These are phyloP conservation scores for Tetracladium marchalianum DNA, from an alignment of 495 filamentous ascomycete genomes.

Conservation along the genomic window DNA sequence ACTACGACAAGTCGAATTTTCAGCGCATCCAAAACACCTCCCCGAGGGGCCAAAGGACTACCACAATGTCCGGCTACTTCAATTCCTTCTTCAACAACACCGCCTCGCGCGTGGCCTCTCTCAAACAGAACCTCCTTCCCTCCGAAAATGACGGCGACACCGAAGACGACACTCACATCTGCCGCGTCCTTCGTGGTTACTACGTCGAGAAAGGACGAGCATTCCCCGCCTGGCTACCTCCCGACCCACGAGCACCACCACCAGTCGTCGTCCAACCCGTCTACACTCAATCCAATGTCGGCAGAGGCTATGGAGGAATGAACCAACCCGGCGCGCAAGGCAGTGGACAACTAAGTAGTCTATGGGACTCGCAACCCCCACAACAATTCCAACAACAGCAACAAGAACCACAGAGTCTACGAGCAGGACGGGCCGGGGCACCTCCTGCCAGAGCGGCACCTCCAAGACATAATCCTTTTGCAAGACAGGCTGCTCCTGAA, in stretches of 20 bases:
- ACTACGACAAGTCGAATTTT: not conserved
- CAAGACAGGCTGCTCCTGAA: slow-evolving; percentile 20
- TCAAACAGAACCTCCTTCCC: slow-evolving; percentile 67
- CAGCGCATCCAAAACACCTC: not conserved
- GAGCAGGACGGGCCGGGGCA: slow-evolving; percentile 35
- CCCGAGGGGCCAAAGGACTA: not conserved
- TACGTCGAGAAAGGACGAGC: slow-evolving; percentile 81
- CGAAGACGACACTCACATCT: slow-evolving; percentile 90
- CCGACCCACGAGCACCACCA: slow-evolving; percentile 64
- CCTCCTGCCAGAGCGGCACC: slow-evolving; percentile 18
- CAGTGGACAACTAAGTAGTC: slow-evolving; percentile 51
- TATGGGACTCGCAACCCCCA: slow-evolving; percentile 63
- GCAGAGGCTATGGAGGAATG: slow-evolving; percentile 39
- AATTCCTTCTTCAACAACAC: slow-evolving; percentile 68
- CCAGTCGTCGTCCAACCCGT: slow-evolving; percentile 39
- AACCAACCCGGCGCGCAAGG: slow-evolving; percentile 21
- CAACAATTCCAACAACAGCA: slow-evolving; percentile 29
- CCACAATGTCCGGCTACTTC: slow-evolving; percentile 70
- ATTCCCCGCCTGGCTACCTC: slow-evolving; percentile 82
- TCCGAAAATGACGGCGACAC: slow-evolving; percentile 83
- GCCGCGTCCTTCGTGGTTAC: slow-evolving; percentile 88
- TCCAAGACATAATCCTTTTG: slow-evolving; percentile 17
- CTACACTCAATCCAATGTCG: slow-evolving; percentile 38
- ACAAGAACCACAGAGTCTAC: slow-evolving; percentile 45
- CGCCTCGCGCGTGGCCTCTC: slow-evolving; percentile 66